Conservation (phyloP, 2,329 filamentous ascomycete species). For the Volutella citrinella region DNA sequence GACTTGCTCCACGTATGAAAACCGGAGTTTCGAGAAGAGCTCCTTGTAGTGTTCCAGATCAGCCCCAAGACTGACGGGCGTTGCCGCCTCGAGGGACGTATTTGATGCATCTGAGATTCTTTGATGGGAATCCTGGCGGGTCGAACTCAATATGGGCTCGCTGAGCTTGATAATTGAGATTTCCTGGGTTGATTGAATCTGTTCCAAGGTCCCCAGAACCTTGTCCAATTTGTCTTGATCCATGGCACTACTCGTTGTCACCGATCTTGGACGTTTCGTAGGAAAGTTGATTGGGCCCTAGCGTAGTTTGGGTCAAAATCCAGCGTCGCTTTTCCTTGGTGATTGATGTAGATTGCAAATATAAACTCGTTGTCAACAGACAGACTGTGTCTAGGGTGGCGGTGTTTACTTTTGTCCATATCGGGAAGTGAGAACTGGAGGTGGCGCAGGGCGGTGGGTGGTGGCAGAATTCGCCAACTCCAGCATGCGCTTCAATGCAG, state of each 20-base stretch:
- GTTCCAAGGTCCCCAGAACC: slow-evolving; percentile 46
- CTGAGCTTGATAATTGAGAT: slow-evolving; percentile 75
- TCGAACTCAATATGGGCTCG: slow-evolving; percentile 64
- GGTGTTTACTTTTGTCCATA: slow-evolving; percentile 40
- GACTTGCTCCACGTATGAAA: slow-evolving; percentile 96
- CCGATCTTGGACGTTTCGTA: too few species aligned
- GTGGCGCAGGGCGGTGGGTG: slow-evolving; percentile 15
- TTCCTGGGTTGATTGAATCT: slow-evolving; percentile 56
- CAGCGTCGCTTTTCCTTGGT: too few species aligned
- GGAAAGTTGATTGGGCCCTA: too few species aligned
- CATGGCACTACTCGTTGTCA: slow-evolving; percentile 19
- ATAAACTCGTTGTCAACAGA: too few species aligned
- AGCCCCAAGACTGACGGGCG: slow-evolving; percentile 73
- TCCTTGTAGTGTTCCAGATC: slow-evolving; percentile 91
- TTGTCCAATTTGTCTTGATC: slow-evolving; percentile 32
- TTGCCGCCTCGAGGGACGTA: slow-evolving; percentile 61
- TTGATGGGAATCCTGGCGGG: slow-evolving; percentile 36
- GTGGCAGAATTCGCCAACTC: slow-evolving; percentile 15
- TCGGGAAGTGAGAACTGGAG: slow-evolving; percentile 22
- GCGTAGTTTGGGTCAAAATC: too few species aligned
- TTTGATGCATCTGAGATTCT: slow-evolving; percentile 72
- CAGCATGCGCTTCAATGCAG: slow-evolving; percentile 1
- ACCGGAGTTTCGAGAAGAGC: slow-evolving; percentile 91
- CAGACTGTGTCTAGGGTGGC: not conserved
- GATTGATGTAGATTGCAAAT: too few species aligned